Base-by-base conservation (phyloP, 768 basidiomycete species). In the Boletus rufocinnamomeus region DNA sequence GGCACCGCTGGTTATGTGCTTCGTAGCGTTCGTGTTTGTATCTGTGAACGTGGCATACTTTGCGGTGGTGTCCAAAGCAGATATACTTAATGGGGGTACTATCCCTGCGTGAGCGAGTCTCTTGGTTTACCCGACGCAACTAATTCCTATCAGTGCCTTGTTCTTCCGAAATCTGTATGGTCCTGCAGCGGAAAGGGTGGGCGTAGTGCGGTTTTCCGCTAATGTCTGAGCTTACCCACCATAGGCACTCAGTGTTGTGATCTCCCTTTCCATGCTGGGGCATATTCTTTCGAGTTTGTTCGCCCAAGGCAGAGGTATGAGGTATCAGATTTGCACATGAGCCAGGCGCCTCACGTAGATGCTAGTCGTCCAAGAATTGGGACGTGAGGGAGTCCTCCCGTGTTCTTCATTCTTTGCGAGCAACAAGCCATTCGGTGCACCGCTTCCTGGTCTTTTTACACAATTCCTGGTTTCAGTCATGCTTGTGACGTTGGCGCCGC, bases 151-250 rank as follows among this genome's bases (percentile, higher is more conserved):
- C 35, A 87, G 85, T 3, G 87, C 88, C 0, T 68, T 90, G 34
- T 91, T 88, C 72, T 91, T 92, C 66, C 79, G 88, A 48, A 87
- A 88, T 70, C 68, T 92, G 8, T 91, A 83, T 68, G 89, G 89
- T 0, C 75, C 80, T 0, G 71, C 77, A 0, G 83, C 84, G 0
- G 88, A 87, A 64, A 78, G 77, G 66, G 87, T 87, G 49, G 17
- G 75, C 59, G 8, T 35, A 43, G n/a, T 50, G 2, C 1, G 7
- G 8, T 13, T 25, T 17, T 23, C n/a, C 13, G 10, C 14, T 10
- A 16, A 37, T 46, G 0, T 19, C 54, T 38, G n/a, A 32, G 19
- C 52, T 65, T 21, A 68, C 19, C 23, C 28, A 10, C 9, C 40
- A 4, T 48, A 89, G 88, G 74, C 76, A 5, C 74, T 91, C 4